Conservation (phyloP, 2,329 filamentous ascomycete genomes). For the Xylaria arbuscula region DNA sequence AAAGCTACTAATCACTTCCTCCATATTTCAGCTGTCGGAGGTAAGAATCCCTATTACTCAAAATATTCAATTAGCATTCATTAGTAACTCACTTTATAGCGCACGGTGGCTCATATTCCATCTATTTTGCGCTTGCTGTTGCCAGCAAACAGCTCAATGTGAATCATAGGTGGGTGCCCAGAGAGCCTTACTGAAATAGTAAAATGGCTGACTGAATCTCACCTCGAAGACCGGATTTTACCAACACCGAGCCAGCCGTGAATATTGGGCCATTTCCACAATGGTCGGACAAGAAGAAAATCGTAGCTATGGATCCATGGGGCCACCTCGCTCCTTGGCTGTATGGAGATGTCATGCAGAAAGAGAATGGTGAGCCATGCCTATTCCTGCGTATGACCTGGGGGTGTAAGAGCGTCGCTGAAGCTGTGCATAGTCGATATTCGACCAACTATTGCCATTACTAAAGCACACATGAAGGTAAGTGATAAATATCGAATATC, state of each 20-base stretch:
- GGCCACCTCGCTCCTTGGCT: conserved; percentile 89
- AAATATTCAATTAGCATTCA: conserved; percentile 18
- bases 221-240: conserved; percentile 65
- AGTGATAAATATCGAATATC: neutral
- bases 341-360: conserved; percentile 80
- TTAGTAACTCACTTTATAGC: conserved; percentile 38
- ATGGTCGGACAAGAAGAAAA: conserved; percentile 92
- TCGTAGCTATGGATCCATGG: conserved; percentile 96
- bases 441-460: conserved; percentile 90
- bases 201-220: conserved; percentile 28
- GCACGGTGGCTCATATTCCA: conserved; percentile 89
- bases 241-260: conserved; percentile 91
- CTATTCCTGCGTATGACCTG: neutral
- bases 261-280: conserved; percentile 88
- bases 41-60: conserved; percentile 52
- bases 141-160: conserved; percentile 88
- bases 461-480: conserved; percentile 90
- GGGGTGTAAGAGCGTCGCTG: conserved; percentile 5
- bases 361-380: conserved; percentile 69
- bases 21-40: conserved; percentile 63
- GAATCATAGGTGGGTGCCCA: conserved; percentile 72
- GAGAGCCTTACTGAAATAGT: neutral
- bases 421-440: conserved; percentile 72
- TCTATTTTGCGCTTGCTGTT: conserved; percentile 93
- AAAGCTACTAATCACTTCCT: conserved; percentile 36